phyloP scores from a whole-genome alignment of 225 moss, liverwort and hornwort genomes.

The Sphagnum tenellum region DNA sequence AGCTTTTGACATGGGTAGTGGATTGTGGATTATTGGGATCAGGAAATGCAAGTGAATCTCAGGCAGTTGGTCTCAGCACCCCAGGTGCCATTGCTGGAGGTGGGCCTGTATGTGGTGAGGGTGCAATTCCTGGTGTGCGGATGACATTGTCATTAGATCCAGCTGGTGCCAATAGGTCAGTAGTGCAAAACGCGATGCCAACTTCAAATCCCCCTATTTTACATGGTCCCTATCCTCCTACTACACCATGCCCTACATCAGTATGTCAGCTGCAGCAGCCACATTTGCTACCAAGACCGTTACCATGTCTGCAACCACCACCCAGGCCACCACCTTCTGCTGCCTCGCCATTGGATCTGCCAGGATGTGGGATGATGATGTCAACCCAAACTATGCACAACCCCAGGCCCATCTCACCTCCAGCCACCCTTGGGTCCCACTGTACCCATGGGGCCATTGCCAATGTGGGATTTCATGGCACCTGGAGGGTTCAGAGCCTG shows the following conservation, averaged over 20 bases:
- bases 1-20: not conserved
- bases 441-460: constrained; percentile 57
- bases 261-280: constrained; percentile 33
- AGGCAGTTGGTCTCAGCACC: constrained; percentile 58
- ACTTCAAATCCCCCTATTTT: constrained; percentile 19
- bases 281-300: constrained; percentile 20
- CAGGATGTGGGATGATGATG: no score
- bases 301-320: constrained; percentile 4
- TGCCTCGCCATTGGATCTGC: constrained; percentile 21
- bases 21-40: constrained; percentile 7
- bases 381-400: constrained; percentile 32
- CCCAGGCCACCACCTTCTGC: constrained; percentile 49
- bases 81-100: constrained; percentile 43
- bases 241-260: constrained; percentile 56
- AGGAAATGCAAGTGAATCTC: constrained; percentile 40
- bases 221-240: constrained; percentile 52
- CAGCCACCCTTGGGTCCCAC: constrained; percentile 51
- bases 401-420: constrained; percentile 21
- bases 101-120: constrained; percentile 70
- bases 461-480: constrained; percentile 33
- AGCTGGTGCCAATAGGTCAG: constrained; percentile 34
- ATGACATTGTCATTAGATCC: constrained; percentile 70
- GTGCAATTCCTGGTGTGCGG: constrained; percentile 92
- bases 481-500: constrained; percentile 39
- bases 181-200: constrained; percentile 22